Evolutionary conservation across 176 grass and related monocot species (phyloP).

Genomic region (Paspalum notatum): DNA sequence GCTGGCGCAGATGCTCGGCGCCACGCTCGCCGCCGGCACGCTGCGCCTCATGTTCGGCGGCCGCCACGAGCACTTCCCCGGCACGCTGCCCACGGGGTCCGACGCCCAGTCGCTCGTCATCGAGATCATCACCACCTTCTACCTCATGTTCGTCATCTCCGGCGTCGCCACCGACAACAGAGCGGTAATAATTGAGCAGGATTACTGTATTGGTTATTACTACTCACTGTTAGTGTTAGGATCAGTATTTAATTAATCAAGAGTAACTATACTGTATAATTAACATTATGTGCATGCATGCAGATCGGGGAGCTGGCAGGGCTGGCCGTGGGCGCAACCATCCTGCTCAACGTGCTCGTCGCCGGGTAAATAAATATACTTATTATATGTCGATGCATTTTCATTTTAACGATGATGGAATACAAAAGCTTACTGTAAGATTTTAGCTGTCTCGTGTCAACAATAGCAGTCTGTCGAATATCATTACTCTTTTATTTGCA

Average conservation of each 20-base stretch:
- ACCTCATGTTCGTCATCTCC: slow-evolving; percentile 95
- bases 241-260: too few relatives aligned
- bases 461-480: too few relatives aligned
- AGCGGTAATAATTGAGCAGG: slow-evolving; percentile 41
- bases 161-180: slow-evolving; percentile 84
- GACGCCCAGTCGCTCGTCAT: slow-evolving; percentile 74
- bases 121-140: slow-evolving; percentile 85
- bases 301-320: slow-evolving; percentile 82
- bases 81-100: slow-evolving; percentile 63
- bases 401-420: too few relatives aligned
- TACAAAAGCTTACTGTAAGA: too few relatives aligned
- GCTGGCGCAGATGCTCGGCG: slow-evolving; percentile 65
- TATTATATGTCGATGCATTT: too few relatives aligned
- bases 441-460: too few relatives aligned
- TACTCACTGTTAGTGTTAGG: too few relatives aligned
- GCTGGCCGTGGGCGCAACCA: slow-evolving; percentile 71
- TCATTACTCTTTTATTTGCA: too few relatives aligned
- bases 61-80: slow-evolving; percentile 60
- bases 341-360: slow-evolving; percentile 75
- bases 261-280: too few relatives aligned
- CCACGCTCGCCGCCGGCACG: slow-evolving; percentile 64
- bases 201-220: too few relatives aligned
- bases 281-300: not conserved
- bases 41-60: slow-evolving; percentile 77
- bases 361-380: slow-evolving; percentile 55